Evolutionary conservation across 768 basidiomycete genomes (phyloP), one percentile per base, ranked within the genome.

Genomic region (Boletus patriciae): DNA sequence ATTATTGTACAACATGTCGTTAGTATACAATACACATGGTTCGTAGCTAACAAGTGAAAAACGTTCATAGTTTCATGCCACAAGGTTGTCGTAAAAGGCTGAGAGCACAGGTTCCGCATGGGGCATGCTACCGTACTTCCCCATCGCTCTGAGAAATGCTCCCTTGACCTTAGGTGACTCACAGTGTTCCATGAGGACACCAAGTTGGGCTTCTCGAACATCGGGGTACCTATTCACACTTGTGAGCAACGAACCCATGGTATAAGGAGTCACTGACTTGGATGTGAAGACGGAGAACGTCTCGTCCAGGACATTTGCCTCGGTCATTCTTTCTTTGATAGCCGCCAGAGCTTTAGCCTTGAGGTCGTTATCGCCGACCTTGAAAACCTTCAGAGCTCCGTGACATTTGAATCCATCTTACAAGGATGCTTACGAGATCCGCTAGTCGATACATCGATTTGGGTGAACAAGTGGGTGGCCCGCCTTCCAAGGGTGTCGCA

Each of bases 361-460:
- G 49, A 67, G 67, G 18, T 13, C 46, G n/a, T 55, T n/a, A 29
- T 69, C 27, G 11, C 41, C 61, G 12, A 67, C 15, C 66, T 67
- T 44, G 4, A 7, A 37, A 38, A 15, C 0, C 2, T 45, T 19
- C n/a, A 52, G 42, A n/a, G n/a, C 10, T 23, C 16, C 6, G 29
- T 25, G 19, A 23, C 31, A 49, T 31, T 27, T 21, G 4, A 44
- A 18, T 19, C 34, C 6, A 27, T 37, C 8, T 27, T 11, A 21
- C 25, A 29, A 33, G 12, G 8, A 52, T n/a, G 2, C 60, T 56
- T 23, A 71, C 74, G n/a, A 73, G 70, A 23, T 62, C 47, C 6
- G 74, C 73, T 0, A 74, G 55, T 50, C 70, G 70, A 33, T 74
- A 75, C 71, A 75, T 74, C 0, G 74, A 75, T 62, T 74, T 74